These are phyloP conservation scores for Pisolithus microcarpus DNA, from an alignment of 768 basidiomycete species.

Conservation along the genomic window DNA sequence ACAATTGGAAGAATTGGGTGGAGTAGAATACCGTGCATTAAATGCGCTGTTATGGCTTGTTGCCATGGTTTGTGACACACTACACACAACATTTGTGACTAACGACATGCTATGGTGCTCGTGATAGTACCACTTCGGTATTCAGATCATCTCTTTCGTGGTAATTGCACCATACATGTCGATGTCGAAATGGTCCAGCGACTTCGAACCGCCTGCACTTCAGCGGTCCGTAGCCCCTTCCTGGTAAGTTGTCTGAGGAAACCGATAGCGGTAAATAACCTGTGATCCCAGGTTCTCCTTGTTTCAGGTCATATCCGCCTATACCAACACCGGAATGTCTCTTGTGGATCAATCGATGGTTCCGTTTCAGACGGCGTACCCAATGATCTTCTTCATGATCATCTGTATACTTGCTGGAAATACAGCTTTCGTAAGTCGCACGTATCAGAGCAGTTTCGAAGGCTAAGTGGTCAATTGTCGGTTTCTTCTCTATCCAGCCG, in stretches of 20 bases:
- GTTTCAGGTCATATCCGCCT: slow-evolving; percentile 82
- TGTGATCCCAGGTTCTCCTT: slow-evolving; percentile 58
- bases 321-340: too few species aligned
- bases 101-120: too few species aligned
- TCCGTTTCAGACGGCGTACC: slow-evolving; percentile 82
- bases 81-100: too few species aligned
- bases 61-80: too few species aligned
- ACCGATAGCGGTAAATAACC: neutral
- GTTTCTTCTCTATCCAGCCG: slow-evolving; percentile 42
- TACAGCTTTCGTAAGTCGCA: slow-evolving; percentile 78
- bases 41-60: too few species aligned
- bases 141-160: slow-evolving; percentile 62
- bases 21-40: too few species aligned
- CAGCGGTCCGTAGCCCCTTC: slow-evolving; percentile 47
- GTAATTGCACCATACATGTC: slow-evolving; percentile 80
- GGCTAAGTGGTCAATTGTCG: neutral
- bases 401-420: slow-evolving; percentile 86
- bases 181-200: slow-evolving; percentile 46
- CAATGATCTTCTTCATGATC: slow-evolving; percentile 66
- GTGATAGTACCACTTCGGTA: too few species aligned
- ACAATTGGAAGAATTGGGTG: too few species aligned
- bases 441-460: neutral
- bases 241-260: slow-evolving; percentile 44
- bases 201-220: slow-evolving; percentile 56
- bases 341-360: slow-evolving; percentile 89